Conservation (phyloP, 2,329 filamentous ascomycete species). For the Talaromyces verruculosus region DNA sequence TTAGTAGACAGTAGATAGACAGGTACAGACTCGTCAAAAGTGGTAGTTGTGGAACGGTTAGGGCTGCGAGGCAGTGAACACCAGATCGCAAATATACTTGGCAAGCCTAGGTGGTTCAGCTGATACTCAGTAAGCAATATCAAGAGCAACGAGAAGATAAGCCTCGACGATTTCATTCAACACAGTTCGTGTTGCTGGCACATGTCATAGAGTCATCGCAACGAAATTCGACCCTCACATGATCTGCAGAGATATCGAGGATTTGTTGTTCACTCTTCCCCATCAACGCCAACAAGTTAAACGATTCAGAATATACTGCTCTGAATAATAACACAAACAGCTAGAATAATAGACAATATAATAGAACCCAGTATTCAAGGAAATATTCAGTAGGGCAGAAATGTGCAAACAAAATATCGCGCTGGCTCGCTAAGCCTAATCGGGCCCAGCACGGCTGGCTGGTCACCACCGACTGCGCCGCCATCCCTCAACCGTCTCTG, state of each 20-base stretch:
- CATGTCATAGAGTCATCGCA: constrained; percentile 10
- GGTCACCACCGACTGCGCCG: constrained; percentile 9
- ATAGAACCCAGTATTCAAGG: background rate
- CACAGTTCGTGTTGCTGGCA: background rate
- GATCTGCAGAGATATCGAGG: constrained; percentile 7
- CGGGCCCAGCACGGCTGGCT: background rate
- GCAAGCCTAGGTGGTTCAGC: background rate
- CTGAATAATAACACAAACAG: background rate
- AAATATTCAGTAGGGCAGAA: background rate
- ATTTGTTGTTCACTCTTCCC: background rate
- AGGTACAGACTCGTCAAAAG: background rate
- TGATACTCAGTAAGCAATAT: background rate
- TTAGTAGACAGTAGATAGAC: background rate
- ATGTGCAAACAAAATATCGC: background rate
- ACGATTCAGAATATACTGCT: background rate
- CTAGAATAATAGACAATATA: background rate
- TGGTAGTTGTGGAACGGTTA: background rate
- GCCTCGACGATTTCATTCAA: background rate
- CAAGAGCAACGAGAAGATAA: background rate
- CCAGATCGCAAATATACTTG: background rate
- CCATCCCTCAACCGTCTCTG: constrained; percentile 17
- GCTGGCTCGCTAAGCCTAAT: constrained; percentile 17
- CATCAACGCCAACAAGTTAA: background rate
- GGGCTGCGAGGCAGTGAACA: background rate
- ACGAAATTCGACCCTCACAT: constrained; percentile 12